phyloP scores from a whole-genome alignment of 345 rosid species.

The Angophora floribunda region DNA sequence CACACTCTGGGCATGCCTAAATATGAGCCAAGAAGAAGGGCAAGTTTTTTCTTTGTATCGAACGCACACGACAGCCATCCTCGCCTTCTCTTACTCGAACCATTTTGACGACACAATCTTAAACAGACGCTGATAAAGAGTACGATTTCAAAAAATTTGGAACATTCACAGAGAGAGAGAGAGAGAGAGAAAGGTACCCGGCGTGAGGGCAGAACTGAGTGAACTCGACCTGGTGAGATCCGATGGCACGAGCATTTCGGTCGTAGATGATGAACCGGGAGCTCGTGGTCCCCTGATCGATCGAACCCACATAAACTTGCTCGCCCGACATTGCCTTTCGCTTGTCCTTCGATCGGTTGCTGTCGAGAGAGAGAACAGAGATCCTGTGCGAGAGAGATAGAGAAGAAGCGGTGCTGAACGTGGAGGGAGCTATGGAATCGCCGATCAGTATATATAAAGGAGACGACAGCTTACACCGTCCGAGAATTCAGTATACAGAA shows the following conservation, averaged over 20 bases:
- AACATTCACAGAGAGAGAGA: background rate
- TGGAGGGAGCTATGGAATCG: background rate
- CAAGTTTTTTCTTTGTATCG: background rate
- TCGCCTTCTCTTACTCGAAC: background rate
- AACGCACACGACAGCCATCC: background rate
- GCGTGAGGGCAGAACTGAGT: conserved; percentile 87
- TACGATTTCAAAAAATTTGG: background rate
- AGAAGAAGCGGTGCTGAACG: background rate
- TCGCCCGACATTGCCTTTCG: background rate
- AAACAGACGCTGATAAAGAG: background rate
- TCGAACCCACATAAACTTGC: conserved; percentile 42
- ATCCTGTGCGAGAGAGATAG: background rate
- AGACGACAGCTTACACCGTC: background rate
- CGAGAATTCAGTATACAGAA: background rate
- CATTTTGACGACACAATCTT: background rate
- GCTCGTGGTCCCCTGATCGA: conserved; percentile 96
- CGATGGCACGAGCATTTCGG: conserved; percentile 31
- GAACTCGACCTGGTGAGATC: conserved; percentile 93
- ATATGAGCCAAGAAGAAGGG: background rate
- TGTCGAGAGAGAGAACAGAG: background rate
- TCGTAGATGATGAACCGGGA: conserved; percentile 89
- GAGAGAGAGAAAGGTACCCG: conserved; percentile 30
- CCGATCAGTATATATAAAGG: background rate
- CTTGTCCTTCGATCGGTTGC: background rate
- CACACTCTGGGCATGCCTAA: background rate